These are phyloP conservation scores for Mycena haematopus DNA, from an alignment of 768 basidiomycete genomes.

Conservation along the genomic window DNA sequence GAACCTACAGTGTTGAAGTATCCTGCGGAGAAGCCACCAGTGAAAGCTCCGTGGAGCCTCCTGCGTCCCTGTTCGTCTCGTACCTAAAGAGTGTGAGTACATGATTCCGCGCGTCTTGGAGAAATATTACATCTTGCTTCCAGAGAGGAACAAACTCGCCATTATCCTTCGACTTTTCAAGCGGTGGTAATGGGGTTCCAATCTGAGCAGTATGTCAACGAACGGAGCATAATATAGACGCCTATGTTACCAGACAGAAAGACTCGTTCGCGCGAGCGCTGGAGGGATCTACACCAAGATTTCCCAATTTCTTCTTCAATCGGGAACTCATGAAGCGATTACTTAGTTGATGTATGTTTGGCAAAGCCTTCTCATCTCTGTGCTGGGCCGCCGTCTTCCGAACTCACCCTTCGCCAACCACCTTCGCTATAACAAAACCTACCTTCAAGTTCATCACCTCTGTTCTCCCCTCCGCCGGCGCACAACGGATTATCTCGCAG, in stretches of 20 bases:
- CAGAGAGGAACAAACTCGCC: constrained; percentile 96
- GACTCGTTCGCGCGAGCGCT: constrained; percentile 79
- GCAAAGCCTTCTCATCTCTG: not conserved
- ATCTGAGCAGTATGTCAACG: constrained; percentile 55
- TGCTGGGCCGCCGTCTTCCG: no score
- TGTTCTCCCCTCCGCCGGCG: no score
- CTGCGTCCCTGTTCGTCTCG: constrained; percentile 92
- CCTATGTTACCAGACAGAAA: constrained; percentile 74
- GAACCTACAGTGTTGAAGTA: constrained; percentile 97
- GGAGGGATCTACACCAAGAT: constrained; percentile 75
- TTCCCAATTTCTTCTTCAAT: constrained; percentile 86
- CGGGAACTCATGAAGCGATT: constrained; percentile 47
- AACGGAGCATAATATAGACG: not conserved
- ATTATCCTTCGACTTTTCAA: constrained; percentile 92
- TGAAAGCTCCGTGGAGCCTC: constrained; percentile 97
- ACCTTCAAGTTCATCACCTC: no score
- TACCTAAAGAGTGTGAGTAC: constrained; percentile 54
- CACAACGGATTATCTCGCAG: no score
- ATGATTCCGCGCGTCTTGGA: not conserved
- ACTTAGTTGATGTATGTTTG: not conserved
- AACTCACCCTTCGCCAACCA: no score
- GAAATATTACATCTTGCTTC: constrained; percentile 84
- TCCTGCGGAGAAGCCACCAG: constrained; percentile 96
- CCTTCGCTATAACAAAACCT: no score
- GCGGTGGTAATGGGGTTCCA: constrained; percentile 91